Base-by-base conservation (phyloP, 2,329 filamentous ascomycete genomes). In the Cordyceps fumosorosea region DNA sequence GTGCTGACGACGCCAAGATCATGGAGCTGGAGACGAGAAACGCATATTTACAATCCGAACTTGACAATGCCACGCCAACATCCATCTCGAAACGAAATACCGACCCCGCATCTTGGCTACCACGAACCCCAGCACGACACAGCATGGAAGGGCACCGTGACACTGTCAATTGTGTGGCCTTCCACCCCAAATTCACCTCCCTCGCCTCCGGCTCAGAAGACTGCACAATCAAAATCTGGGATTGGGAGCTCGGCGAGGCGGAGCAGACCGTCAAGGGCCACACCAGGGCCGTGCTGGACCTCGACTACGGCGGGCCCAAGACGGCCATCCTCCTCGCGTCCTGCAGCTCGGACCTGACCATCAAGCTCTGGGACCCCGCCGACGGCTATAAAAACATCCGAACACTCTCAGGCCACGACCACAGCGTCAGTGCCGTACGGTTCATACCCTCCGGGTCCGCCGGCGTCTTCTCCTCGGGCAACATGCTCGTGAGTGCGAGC, bases 371-470 rank as follows among this genome's bases (percentile, higher is more conserved):
- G 93, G 91, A 97, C 67, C 93, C 93, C 1, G 84, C 86, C 50
- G 89, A 96, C 72, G 90, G 95, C 64, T 97, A 97, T 78, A 96
- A 96, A 74, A 97, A 96, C 71, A 96, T 96, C 62, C 85, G 92
- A 57, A 97, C 93, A 1, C 80, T 97, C 22, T 89, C 90, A 0
- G 93, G 93, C 6, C 93, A 97, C 75, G 93, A 97, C 69, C 93
- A 97, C 74, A 95, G 89, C 66, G 90, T 97, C 60, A 95, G 89
- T 67, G 88, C 90, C 3, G 87, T 97, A 37, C 87, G 92, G 8
- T 97, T 97, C 72, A 88, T 96, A 44, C 91, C 91, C 2, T 91
- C 88, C 8, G 90, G 90, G 24, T 89, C 89, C 20, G 89, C 89
- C 1, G 91, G 89, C 48, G 86, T 87, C 2, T 89, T 89, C 2